Evolutionary conservation across 2,329 filamentous ascomycete genomes (phyloP).

Genomic region (Penicillium palitans): DNA sequence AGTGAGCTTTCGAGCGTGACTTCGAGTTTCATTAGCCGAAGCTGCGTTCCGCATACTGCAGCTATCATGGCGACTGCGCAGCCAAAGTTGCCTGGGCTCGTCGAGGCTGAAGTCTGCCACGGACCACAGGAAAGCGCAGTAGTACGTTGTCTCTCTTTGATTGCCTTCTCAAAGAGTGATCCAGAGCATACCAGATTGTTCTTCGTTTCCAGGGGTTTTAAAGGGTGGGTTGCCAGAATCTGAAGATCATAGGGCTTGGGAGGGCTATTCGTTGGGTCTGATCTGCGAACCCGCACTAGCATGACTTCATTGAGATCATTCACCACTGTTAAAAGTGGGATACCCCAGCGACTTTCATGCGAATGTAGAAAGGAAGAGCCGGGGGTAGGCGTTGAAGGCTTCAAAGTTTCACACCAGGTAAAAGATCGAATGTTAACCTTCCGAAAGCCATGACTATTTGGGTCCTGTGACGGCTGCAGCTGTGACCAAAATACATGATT

Average conservation of each 20-base stretch:
- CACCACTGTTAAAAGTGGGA: conserved; percentile 37
- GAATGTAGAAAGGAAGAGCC: conserved; percentile 9
- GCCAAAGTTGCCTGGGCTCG: background rate
- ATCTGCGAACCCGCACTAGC: conserved; percentile 30
- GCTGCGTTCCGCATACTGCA: conserved; percentile 29
- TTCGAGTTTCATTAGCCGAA: conserved; percentile 30
- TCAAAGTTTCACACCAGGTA: conserved; percentile 41
- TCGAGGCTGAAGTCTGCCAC: conserved; percentile 27
- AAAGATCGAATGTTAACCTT: conserved; percentile 44
- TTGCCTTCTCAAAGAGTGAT: conserved; percentile 33
- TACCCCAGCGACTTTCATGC: conserved; percentile 36
- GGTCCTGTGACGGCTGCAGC: conserved; percentile 32
- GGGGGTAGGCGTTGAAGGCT: conserved; percentile 14
- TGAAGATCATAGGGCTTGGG: conserved; percentile 24
- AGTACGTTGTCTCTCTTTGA: conserved; percentile 29
- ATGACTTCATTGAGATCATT: conserved; percentile 44
- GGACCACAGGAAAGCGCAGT: conserved; percentile 35
- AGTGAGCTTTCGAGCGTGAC: conserved; percentile 14
- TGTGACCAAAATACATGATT: conserved; percentile 51
- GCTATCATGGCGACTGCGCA: conserved; percentile 30
- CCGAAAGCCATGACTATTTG: conserved; percentile 25
- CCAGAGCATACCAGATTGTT: conserved; percentile 22
- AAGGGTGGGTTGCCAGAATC: conserved; percentile 26
- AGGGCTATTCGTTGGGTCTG: conserved; percentile 3
- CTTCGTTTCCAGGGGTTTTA: conserved; percentile 13